Evolutionary conservation across 2,329 filamentous ascomycete genomes (phyloP).

Genomic region (Calonectria leucothoes): DNA sequence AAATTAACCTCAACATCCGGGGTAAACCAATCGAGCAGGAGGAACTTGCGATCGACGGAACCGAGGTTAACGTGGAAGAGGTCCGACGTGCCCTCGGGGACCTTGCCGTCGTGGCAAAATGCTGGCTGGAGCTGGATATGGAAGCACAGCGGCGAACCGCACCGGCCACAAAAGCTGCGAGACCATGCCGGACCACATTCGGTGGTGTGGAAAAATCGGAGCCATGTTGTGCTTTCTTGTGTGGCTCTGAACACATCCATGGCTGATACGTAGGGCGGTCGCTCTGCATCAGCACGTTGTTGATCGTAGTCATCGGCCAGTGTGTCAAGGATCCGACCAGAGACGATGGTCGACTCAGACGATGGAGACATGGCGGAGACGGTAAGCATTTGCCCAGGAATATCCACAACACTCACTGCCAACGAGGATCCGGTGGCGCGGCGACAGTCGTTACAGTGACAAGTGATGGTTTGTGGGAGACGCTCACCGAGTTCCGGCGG

Average conservation of each 20-base stretch:
- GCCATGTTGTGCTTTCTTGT: slow-evolving; percentile 28
- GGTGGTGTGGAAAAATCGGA: slow-evolving; percentile 40
- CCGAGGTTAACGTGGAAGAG: slow-evolving; percentile 36
- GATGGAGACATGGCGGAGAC: slow-evolving; percentile 33
- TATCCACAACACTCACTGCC: slow-evolving; percentile 19
- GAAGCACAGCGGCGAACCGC: slow-evolving; percentile 34
- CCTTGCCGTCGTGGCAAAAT: slow-evolving; percentile 25
- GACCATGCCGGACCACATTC: slow-evolving; percentile 27
- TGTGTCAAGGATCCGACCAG: slow-evolving; percentile 33
- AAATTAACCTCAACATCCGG: slow-evolving; percentile 29
- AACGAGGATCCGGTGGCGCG: slow-evolving; percentile 26
- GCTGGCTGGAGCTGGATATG: slow-evolving; percentile 30
- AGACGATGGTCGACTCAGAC: slow-evolving; percentile 20
- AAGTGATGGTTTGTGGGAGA: slow-evolving; percentile 32
- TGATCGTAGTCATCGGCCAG: slow-evolving; percentile 25
- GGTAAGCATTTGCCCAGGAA: slow-evolving; percentile 32
- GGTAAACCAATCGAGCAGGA: slow-evolving; percentile 34
- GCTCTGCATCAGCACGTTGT: slow-evolving; percentile 21
- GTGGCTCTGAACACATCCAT: slow-evolving; percentile 32
- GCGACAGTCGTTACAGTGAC: slow-evolving; percentile 42
- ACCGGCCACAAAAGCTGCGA: slow-evolving; percentile 42
- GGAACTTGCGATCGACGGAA: slow-evolving; percentile 33
- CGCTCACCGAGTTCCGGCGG: slow-evolving; percentile 19
- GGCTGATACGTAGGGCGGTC: slow-evolving; percentile 34
- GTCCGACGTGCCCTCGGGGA: slow-evolving; percentile 30